Percentiles rank a stretch among this genome's conserved stretches.
These are phyloP conservation scores for Sindora glabra DNA, from an alignment of 306 rosid species.

Conservation along the genomic window DNA sequence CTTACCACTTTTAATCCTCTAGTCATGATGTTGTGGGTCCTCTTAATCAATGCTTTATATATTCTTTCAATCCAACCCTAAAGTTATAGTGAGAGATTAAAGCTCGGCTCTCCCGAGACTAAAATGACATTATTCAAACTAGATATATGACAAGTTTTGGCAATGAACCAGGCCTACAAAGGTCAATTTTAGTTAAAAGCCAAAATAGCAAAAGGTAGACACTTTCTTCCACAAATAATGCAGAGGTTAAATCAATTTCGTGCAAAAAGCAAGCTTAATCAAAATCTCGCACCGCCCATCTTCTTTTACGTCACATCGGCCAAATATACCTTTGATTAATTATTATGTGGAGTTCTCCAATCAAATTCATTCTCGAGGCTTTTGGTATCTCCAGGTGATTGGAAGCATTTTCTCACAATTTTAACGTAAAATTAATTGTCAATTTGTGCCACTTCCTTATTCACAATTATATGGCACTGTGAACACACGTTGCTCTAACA, in stretches of 20 bases:
- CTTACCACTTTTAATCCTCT: constrained; percentile 20
- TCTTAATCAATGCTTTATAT: constrained; percentile 29
- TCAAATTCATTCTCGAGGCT: constrained; percentile 47
- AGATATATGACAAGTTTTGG: neutral
- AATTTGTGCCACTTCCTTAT: constrained; percentile 8
- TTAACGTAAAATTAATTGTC: constrained; percentile 24
- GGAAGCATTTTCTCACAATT: constrained; percentile 17
- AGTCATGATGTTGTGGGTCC: constrained; percentile 37
- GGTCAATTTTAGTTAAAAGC: constrained; percentile 29
- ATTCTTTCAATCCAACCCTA: constrained; percentile 31
- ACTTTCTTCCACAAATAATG: constrained; percentile 18
- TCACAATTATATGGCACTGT: constrained; percentile 1
- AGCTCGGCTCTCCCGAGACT: neutral
- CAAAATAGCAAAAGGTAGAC: constrained; percentile 18
- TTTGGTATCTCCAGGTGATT: constrained; percentile 29
- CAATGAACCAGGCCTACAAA: constrained; percentile 29
- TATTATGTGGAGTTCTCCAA: constrained; percentile 31
- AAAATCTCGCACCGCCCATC: constrained; percentile 32
- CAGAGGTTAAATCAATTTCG: constrained; percentile 19
- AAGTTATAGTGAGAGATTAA: neutral
- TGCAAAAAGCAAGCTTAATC: constrained; percentile 8
- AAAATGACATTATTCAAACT: neutral
- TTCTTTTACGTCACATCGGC: constrained; percentile 34
- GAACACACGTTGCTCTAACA: constrained; percentile 20
- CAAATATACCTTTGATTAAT: constrained; percentile 16